Percentiles rank a stretch among this genome's conserved stretches.
Conservation (phyloP, 352 stramenopile genomes). For the Blastocystis sp. region DNA sequence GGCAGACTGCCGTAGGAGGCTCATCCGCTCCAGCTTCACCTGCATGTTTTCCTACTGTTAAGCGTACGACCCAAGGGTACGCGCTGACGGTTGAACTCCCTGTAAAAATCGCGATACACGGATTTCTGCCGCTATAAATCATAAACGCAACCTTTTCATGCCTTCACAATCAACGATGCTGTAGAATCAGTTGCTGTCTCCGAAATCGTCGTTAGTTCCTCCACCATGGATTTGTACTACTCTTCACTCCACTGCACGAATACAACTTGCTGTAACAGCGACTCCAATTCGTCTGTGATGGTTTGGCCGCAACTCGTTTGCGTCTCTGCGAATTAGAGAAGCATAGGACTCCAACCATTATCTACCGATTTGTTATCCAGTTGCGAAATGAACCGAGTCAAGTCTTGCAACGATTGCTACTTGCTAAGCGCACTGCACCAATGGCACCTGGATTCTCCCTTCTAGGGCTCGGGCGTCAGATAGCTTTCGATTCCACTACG, state of each 20-base stretch:
- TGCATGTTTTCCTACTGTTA: constrained; percentile 46
- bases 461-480: background rate
- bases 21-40: constrained; percentile 31
- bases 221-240: background rate
- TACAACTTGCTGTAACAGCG: background rate
- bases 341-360: background rate
- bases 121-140: constrained; percentile 24
- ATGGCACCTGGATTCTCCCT: background rate
- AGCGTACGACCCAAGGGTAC: background rate
- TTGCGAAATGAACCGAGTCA: background rate
- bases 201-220: background rate
- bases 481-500: background rate
- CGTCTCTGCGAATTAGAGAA: background rate
- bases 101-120: constrained; percentile 37
- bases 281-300: background rate
- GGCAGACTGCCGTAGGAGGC: background rate
- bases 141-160: background rate
- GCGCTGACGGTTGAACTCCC: constrained; percentile 16
- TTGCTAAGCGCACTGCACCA: background rate
- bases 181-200: background rate
- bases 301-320: background rate
- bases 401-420: background rate
- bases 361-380: background rate
- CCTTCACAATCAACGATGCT: background rate
- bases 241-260: background rate